Evolutionary conservation across 768 basidiomycete genomes (phyloP).

Genomic region (Galerina marginata): DNA sequence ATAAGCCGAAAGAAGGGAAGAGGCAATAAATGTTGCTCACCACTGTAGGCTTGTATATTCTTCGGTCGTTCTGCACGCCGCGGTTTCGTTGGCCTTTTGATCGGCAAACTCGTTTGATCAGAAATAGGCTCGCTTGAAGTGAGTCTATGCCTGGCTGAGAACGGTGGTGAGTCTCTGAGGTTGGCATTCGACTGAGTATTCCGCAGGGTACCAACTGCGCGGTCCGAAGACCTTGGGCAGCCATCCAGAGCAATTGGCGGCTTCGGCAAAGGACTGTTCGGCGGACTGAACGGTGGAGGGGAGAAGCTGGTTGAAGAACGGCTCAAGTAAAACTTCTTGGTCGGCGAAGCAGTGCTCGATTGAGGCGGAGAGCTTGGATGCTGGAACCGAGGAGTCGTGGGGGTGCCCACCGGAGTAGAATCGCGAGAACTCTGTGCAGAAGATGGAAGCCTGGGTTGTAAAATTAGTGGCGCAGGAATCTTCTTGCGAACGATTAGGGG

Average conservation of each 20-base stretch:
- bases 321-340: constrained; percentile 25
- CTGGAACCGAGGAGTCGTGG: constrained; percentile 38
- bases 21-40: constrained; percentile 13
- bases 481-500: constrained; percentile 42
- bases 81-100: constrained; percentile 22
- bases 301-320: constrained; percentile 32
- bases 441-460: constrained; percentile 35
- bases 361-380: constrained; percentile 23
- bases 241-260: constrained; percentile 23
- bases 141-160: constrained; percentile 29
- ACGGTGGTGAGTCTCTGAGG: constrained; percentile 23
- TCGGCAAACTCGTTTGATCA: constrained; percentile 27
- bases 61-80: constrained; percentile 20
- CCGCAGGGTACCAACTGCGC: constrained; percentile 16
- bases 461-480: constrained; percentile 44
- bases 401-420: constrained; percentile 49
- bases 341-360: constrained; percentile 23
- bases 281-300: constrained; percentile 39
- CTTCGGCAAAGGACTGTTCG: constrained; percentile 42
- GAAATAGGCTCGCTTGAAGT: constrained; percentile 34
- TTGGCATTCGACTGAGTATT: constrained; percentile 24
- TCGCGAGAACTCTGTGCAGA: constrained; percentile 42
- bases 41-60: constrained; percentile 17
- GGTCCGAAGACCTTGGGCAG: constrained; percentile 12
- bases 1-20: constrained; percentile 11